These are phyloP conservation scores for Phaeotremella fagi DNA, from an alignment of 768 basidiomycete genomes.

Conservation along the genomic window DNA sequence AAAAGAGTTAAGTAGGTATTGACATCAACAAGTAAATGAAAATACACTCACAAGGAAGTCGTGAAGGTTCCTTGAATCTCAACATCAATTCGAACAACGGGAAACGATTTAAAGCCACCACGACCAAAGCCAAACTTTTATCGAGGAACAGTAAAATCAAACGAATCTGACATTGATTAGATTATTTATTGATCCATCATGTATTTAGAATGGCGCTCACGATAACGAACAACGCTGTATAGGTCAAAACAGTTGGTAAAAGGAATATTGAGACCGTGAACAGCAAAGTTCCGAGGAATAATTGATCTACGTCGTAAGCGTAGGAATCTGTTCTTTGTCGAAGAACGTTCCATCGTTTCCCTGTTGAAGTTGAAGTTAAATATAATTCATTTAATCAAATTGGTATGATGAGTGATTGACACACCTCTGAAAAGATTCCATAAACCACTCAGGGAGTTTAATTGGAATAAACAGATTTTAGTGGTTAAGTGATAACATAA, in stretches of 20 bases:
- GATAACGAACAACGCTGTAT: conserved; percentile 72
- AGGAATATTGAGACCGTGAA: conserved; percentile 49
- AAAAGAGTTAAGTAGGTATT: neutral
- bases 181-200: too few species aligned
- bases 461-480: conserved; percentile 59
- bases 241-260: conserved; percentile 70
- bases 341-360: conserved; percentile 81
- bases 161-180: too few species aligned
- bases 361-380: conserved; percentile 49
- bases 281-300: conserved; percentile 75
- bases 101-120: conserved; percentile 85
- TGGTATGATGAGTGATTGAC: neutral
- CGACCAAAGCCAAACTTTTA: conserved; percentile 59
- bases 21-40: neutral
- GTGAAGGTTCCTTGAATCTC: conserved; percentile 71
- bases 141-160: conserved; percentile 59
- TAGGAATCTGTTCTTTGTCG: conserved; percentile 83
- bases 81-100: conserved; percentile 85
- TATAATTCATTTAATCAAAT: neutral
- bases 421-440: conserved; percentile 88
- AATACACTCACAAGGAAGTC: conserved; percentile 65
- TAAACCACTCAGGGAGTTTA: conserved; percentile 60
- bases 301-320: conserved; percentile 87
- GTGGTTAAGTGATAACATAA: conserved; percentile 64
- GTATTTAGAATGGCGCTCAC: too few species aligned